phyloP scores from a whole-genome alignment of 2,329 filamentous ascomycete genomes.

The Amauroascus niger region DNA sequence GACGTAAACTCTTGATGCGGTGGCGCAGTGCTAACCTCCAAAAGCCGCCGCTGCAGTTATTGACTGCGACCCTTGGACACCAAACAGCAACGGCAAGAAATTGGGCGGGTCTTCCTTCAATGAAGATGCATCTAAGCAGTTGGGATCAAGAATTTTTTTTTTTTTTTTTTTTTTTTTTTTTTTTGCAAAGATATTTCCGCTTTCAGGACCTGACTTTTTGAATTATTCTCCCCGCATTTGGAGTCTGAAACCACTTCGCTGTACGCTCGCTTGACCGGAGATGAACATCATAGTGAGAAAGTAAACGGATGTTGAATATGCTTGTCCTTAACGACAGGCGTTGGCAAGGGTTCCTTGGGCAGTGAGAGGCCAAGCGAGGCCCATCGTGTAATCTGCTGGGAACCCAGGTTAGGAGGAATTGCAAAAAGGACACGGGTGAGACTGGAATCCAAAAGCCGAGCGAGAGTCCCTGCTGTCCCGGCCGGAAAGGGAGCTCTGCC shows the following conservation, averaged over 20 bases:
- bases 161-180: too few relatives aligned
- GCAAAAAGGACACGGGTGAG: too few relatives aligned
- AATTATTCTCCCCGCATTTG: not conserved
- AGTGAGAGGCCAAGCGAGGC: not conserved
- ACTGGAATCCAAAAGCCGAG: too few relatives aligned
- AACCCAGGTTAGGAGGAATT: too few relatives aligned
- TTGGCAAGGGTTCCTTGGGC: not conserved
- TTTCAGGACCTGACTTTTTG: not conserved
- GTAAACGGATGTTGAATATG: not conserved
- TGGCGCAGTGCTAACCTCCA: not conserved
- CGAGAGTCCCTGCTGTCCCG: too few relatives aligned
- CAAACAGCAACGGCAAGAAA: not conserved
- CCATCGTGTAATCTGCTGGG: not conserved
- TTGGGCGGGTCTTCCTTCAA: not conserved
- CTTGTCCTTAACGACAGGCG: not conserved
- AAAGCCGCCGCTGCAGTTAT: not conserved
- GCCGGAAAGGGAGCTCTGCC: not conserved
- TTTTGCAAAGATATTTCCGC: not conserved
- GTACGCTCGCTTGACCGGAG: conserved; percentile 5
- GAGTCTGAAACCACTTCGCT: conserved; percentile 8
- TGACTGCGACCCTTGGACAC: too few relatives aligned
- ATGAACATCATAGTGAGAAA: not conserved
- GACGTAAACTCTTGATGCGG: not conserved
- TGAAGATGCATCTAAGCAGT: not conserved
- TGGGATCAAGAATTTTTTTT: too few relatives aligned